Evolutionary conservation across 1,139 yeast species (phyloP).

Genomic region (Yarrowia galli): DNA sequence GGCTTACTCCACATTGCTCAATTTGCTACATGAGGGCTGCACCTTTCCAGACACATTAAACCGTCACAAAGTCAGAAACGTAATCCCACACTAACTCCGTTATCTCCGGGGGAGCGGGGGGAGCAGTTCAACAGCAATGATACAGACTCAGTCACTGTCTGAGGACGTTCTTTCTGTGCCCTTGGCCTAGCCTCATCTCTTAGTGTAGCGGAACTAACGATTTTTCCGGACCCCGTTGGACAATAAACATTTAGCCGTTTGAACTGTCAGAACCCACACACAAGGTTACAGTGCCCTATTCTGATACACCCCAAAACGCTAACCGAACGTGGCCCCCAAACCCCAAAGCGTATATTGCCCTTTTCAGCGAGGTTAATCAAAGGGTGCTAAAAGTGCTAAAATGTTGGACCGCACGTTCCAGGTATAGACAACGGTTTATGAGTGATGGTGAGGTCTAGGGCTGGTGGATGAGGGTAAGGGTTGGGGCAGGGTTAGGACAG

Average conservation of each 20-base stretch:
- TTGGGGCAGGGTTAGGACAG: no score
- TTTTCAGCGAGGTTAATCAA: not conserved
- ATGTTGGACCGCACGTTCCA: not conserved
- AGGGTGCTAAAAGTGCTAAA: constrained; percentile 11
- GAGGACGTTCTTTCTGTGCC: no score
- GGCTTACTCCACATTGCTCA: constrained; percentile 32
- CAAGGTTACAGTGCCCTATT: no score
- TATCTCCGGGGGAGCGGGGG: constrained; percentile 5
- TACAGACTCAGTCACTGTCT: no score
- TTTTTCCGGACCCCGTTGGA: no score
- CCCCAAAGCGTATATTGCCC: no score
- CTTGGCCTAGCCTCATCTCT: no score
- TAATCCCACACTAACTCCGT: constrained; percentile 7
- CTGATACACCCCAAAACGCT: no score
- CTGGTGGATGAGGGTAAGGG: not conserved
- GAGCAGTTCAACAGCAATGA: no score
- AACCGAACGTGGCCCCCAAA: not conserved
- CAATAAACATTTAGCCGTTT: no score
- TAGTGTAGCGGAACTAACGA: no score
- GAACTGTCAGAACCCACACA: no score
- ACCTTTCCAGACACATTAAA: constrained; percentile 11
- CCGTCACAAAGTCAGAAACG: constrained; percentile 2
- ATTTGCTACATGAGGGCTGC: constrained; percentile 15
- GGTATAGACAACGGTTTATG: constrained; percentile 6
- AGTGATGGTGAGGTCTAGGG: not conserved